Evolutionary conservation across 345 rosid genomes (phyloP), one percentile per base, ranked within the genome.

Genomic region (Ricinus communis): DNA sequence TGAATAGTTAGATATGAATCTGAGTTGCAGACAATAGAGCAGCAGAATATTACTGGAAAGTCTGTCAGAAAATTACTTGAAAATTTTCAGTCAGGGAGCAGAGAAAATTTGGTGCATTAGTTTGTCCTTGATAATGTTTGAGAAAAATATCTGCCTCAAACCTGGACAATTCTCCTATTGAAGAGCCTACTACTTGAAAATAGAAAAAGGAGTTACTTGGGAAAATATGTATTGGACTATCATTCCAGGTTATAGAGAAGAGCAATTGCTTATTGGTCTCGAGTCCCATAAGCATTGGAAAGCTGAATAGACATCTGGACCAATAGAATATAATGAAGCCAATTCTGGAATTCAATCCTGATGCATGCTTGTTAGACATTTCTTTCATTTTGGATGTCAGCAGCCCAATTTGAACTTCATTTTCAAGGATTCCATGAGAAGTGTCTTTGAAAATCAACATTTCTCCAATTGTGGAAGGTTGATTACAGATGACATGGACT

Each of bases 361-460:
- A 57, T 8, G 68, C 14, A 0, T 5, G 0, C 47, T 38, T 5
- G 16, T 11, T 38, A 11, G 5, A 16, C 11, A 27, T n/a, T 0
- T 28, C 62, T 22, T 27, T 67, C 19, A n/a, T 40, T 13, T 41
- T 22, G 18, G 33, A 41, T 10, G 13, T 16, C 53, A 63, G 67
- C 53, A 25, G 54, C 68, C 68, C 0, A 63, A 8, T 63, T 24
- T 63, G 67, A 63, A 22, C 43, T 18, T 14, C 16, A 43, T 52
- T 14, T 66, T 53, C 36, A 16, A 1, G n/a, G 58, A 72, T 18
- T 28, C 66, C 0, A 63, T 5, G 19, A 22, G 66, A 65, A 73
- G 19, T n/a, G 50, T 58, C 66, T 19, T 6, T 22, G 43, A 30
- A 50, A 27, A 40, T 6, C 19, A 41, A 5, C 43, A 60, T 52